Percentiles rank a stretch among this genome's conserved stretches.
phyloP scores from a whole-genome alignment of 352 stramenopile genomes.

The Phytopythium cucurbitacearum region DNA sequence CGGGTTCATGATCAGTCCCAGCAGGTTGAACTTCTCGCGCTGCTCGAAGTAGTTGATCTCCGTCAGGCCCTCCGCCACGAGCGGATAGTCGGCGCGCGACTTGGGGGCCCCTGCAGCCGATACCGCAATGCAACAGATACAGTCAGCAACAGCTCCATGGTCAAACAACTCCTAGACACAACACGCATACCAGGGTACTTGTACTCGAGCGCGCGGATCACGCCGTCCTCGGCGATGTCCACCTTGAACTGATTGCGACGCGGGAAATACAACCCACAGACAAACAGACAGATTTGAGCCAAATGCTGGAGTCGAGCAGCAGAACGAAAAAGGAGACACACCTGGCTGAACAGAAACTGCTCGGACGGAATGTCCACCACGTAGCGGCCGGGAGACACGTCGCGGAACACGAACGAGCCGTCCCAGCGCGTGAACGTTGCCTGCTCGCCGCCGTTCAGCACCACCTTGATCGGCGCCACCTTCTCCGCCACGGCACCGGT shows the following conservation, averaged over 20 bases:
- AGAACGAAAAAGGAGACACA: slow-evolving; percentile 12
- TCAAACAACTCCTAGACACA: not conserved
- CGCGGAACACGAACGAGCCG: slow-evolving; percentile 70
- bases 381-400: slow-evolving; percentile 66
- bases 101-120: slow-evolving; percentile 28
- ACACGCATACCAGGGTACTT: slow-evolving; percentile 53
- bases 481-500: slow-evolving; percentile 42
- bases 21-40: slow-evolving; percentile 77
- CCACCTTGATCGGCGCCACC: slow-evolving; percentile 54
- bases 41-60: slow-evolving; percentile 81
- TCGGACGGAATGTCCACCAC: slow-evolving; percentile 68
- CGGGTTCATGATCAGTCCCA: slow-evolving; percentile 72
- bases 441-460: slow-evolving; percentile 73
- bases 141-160: not conserved
- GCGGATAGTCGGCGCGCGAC: slow-evolving; percentile 50
- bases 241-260: slow-evolving; percentile 40
- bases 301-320: slow-evolving; percentile 2
- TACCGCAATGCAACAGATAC: slow-evolving; percentile 3
- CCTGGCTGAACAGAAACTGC: slow-evolving; percentile 69
- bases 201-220: slow-evolving; percentile 68
- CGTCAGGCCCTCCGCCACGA: slow-evolving; percentile 57
- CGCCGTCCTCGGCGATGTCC: slow-evolving; percentile 44
- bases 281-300: slow-evolving; percentile 1
- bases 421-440: slow-evolving; percentile 59
- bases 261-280: not conserved